Percentiles rank a stretch among this genome's conserved stretches.
Evolutionary conservation across 352 stramenopile species (phyloP).

Genomic region (Phytophthora sp.): DNA sequence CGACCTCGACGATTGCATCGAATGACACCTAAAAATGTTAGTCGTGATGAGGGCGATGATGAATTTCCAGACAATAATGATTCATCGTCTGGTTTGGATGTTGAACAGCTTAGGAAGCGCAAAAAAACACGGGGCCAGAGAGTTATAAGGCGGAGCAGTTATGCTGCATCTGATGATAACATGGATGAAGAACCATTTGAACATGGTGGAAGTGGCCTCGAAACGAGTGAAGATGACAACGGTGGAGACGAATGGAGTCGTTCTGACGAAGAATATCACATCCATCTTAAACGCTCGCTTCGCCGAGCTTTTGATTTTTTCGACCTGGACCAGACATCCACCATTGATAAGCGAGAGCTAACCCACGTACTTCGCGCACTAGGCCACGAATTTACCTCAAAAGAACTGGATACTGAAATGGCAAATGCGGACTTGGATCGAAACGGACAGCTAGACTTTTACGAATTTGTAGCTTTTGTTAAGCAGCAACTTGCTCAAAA

Average conservation of each 20-base stretch:
- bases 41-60: conserved; percentile 1
- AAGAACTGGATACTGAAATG: conserved; percentile 74
- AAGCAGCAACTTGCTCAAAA: conserved; percentile 65
- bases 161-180: conserved; percentile 2
- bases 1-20: conserved; percentile 1
- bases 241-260: conserved; percentile 26
- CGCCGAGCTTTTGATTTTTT: conserved; percentile 82
- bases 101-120: conserved; percentile 37
- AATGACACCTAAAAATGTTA: conserved; percentile 1
- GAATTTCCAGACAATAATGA: conserved; percentile 18
- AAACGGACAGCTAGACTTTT: conserved; percentile 75
- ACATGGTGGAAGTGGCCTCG: background rate
- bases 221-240: conserved; percentile 25
- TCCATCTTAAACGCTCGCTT: conserved; percentile 63
- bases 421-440: conserved; percentile 59
- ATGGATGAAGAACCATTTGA: conserved; percentile 6
- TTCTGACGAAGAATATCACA: conserved; percentile 71
- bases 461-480: conserved; percentile 78
- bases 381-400: conserved; percentile 70
- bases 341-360: conserved; percentile 76
- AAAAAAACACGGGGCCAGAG: conserved; percentile 25
- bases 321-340: conserved; percentile 69
- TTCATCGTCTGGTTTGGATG: conserved; percentile 52
- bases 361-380: conserved; percentile 69
- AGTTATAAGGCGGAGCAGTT: background rate